phyloP scores from a whole-genome alignment of 192 early-diverging fungal species.

The Anaeromyces robustus region DNA sequence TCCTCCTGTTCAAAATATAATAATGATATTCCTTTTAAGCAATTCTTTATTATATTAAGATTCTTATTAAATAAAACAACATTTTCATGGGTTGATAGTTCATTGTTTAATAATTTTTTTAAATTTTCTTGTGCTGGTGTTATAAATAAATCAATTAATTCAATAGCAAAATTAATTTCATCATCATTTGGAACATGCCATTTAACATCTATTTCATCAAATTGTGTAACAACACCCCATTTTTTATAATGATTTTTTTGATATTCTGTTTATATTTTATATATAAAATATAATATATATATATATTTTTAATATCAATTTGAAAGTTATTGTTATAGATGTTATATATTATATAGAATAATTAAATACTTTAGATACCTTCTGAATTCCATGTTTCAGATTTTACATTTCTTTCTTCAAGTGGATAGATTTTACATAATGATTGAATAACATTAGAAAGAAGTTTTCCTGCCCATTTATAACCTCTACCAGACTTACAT shows the following conservation, averaged over 20 bases:
- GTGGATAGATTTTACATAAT: conserved; percentile 32
- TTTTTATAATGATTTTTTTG: conserved; percentile 40
- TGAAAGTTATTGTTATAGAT: too few species aligned
- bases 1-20: conserved; percentile 37
- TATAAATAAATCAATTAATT: conserved; percentile 37
- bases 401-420: conserved; percentile 36
- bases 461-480: conserved; percentile 54
- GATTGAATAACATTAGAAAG: conserved; percentile 24
- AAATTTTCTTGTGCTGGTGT: conserved; percentile 17
- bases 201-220: conserved; percentile 31
- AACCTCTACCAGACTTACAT: conserved; percentile 44
- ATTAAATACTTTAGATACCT: too few species aligned
- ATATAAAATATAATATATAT: conserved; percentile 27
- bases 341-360: too few species aligned
- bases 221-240: conserved; percentile 54
- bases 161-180: conserved; percentile 51
- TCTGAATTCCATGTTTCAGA: conserved; percentile 33
- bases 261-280: not conserved
- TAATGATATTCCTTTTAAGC: conserved; percentile 28
- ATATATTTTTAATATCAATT: too few species aligned
- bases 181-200: conserved; percentile 64
- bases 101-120: conserved; percentile 19
- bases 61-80: conserved; percentile 35
- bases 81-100: conserved; percentile 9
- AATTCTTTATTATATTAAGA: conserved; percentile 27